These are phyloP conservation scores for Exophiala calicioides DNA, from an alignment of 2,329 filamentous ascomycete species.

Conservation along the genomic window DNA sequence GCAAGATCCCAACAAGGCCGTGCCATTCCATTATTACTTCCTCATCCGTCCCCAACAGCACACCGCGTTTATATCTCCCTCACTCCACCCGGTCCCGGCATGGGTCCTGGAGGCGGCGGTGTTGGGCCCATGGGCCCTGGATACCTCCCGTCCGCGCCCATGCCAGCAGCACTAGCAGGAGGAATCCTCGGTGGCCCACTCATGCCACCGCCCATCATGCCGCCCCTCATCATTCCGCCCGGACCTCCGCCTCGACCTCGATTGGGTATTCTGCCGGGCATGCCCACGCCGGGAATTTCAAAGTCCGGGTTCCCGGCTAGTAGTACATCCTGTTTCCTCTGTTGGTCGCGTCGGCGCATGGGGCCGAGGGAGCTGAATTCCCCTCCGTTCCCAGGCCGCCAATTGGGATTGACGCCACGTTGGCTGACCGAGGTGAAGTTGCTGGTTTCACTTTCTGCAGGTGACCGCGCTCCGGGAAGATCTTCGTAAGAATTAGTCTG, in stretches of 20 bases:
- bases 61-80: conserved; percentile 17
- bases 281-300: conserved; percentile 58
- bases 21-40: too few relatives aligned
- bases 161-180: conserved; percentile 19
- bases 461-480: conserved; percentile 66
- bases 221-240: conserved; percentile 18
- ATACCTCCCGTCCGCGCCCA: conserved; percentile 19
- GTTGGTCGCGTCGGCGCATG: conserved; percentile 49
- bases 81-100: conserved; percentile 10
- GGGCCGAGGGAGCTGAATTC: conserved; percentile 42
- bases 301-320: conserved; percentile 85
- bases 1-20: too few relatives aligned
- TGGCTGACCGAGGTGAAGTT: conserved; percentile 91
- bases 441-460: conserved; percentile 74
- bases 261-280: conserved; percentile 8
- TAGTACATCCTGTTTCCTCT: conserved; percentile 69
- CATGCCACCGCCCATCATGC: conserved; percentile 19
- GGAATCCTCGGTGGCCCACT: conserved; percentile 19
- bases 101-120: conserved; percentile 5
- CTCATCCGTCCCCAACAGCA: too few relatives aligned
- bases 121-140: conserved; percentile 17
- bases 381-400: conserved; percentile 61
- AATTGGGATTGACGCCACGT: conserved; percentile 82
- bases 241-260: conserved; percentile 16
- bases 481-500: conserved; percentile 59